phyloP scores from a whole-genome alignment of 371 early-diverging fungal species.

The Mortierella sp. region DNA sequence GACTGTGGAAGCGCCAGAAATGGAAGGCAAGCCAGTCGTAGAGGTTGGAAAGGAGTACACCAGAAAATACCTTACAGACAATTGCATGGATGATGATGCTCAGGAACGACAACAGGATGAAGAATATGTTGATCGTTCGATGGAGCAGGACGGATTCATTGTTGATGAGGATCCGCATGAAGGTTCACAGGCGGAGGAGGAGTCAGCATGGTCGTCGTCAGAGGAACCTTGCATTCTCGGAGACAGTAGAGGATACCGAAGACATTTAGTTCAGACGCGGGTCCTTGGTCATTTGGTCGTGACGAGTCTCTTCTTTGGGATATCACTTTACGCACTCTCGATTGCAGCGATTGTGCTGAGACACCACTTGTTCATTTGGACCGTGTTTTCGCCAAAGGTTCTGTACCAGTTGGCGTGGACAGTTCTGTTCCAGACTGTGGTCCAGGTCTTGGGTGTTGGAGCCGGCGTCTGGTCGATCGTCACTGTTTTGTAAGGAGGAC shows the following conservation, averaged over 20 bases:
- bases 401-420: constrained; percentile 83
- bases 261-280: constrained; percentile 9
- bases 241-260: constrained; percentile 4
- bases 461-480: constrained; percentile 11
- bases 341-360: constrained; percentile 73
- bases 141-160: no score
- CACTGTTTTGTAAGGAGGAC: no score
- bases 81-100: no score
- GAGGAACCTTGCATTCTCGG: constrained; percentile 1
- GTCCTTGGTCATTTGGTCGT: constrained; percentile 58
- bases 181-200: no score
- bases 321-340: constrained; percentile 65
- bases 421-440: constrained; percentile 55
- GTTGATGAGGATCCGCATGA: no score
- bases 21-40: no score
- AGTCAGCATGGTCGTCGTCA: no score
- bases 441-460: constrained; percentile 32
- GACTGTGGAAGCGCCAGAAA: not conserved
- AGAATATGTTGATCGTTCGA: no score
- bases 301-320: constrained; percentile 63
- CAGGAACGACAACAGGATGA: no score
- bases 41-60: no score
- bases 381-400: constrained; percentile 87
- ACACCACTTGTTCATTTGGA: constrained; percentile 87
- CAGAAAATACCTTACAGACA: no score